phyloP scores from a whole-genome alignment of 257 asterid genomes.

The Misopates orontium region DNA sequence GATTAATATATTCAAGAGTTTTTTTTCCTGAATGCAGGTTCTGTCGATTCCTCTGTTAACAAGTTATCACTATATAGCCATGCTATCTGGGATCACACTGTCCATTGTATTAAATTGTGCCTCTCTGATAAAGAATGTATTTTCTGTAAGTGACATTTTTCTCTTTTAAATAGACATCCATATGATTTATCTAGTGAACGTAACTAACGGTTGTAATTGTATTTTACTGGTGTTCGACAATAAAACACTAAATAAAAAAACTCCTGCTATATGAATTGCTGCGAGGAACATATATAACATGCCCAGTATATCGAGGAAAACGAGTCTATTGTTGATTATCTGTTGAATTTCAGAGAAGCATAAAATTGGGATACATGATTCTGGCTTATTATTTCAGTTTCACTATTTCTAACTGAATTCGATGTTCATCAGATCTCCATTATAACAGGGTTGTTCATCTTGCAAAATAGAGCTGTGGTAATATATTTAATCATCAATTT shows the following conservation, averaged over 20 bases:
- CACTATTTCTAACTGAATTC: background rate
- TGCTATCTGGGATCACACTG: conserved; percentile 41
- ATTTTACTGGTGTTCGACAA: no score
- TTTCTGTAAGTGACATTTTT: conserved; percentile 37
- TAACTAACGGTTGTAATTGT: no score
- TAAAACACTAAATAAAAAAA: no score
- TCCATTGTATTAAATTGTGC: conserved; percentile 37
- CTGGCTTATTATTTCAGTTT: background rate
- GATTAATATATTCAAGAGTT: background rate
- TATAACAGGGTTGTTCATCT: conserved; percentile 66
- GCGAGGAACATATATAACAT: no score
- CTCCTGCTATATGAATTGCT: no score
- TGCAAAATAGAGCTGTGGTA: conserved; percentile 92
- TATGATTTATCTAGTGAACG: no score
- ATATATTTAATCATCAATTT: conserved; percentile 15
- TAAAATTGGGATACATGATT: background rate
- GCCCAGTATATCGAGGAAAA: no score
- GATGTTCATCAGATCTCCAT: conserved; percentile 58
- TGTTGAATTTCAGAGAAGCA: conserved; percentile 6
- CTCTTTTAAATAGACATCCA: no score
- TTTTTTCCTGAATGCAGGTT: conserved; percentile 29
- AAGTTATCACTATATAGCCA: conserved; percentile 46
- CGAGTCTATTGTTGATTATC: background rate
- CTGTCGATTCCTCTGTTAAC: conserved; percentile 42
- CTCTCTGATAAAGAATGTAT: conserved; percentile 40